Conservation (phyloP, 768 basidiomycete genomes). For the Leucocoprinus sp. region DNA sequence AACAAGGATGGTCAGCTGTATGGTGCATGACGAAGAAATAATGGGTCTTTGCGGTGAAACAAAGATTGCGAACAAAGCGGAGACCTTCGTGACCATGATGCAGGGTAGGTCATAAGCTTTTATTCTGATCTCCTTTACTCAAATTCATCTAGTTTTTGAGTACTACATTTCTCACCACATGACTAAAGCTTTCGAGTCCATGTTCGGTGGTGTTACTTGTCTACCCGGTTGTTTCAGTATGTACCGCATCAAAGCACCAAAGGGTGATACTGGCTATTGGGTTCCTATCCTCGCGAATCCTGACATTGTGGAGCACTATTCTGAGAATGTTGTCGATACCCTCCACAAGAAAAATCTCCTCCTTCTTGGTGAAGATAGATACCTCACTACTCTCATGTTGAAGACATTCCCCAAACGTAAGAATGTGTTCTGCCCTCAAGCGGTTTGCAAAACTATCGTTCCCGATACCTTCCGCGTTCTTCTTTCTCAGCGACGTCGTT, state of each 20-base stretch:
- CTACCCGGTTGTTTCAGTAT: constrained; percentile 99
- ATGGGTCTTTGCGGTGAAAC: constrained; percentile 99
- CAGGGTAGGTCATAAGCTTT: constrained; percentile 60
- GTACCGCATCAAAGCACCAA: constrained; percentile 99
- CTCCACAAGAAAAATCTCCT: constrained; percentile 99
- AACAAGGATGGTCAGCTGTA: constrained; percentile 92
- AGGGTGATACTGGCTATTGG: constrained; percentile 93
- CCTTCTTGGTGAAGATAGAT: constrained; percentile 97
- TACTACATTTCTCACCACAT: constrained; percentile 99
- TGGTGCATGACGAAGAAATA: constrained; percentile 95
- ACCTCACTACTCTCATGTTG: constrained; percentile 92
- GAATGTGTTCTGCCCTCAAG: constrained; percentile 98
- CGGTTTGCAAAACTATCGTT: constrained; percentile 97
- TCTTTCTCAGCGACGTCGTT: constrained; percentile 92
- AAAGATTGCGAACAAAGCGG: constrained; percentile 98
- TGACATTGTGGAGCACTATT: constrained; percentile 97
- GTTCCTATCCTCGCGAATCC: constrained; percentile 98
- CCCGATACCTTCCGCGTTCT: constrained; percentile 93
- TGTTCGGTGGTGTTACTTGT: constrained; percentile 99
- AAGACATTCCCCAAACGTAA: constrained; percentile 99
- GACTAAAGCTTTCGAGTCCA: constrained; percentile 98
- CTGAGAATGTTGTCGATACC: constrained; percentile 98
- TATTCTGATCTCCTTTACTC: constrained; percentile 13
- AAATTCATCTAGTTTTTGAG: constrained; percentile 99
- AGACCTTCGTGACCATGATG: constrained; percentile 99